Evolutionary conservation across 306 rosid genomes (phyloP).

Genomic region (cucumber (Cucumis sativus)): DNA sequence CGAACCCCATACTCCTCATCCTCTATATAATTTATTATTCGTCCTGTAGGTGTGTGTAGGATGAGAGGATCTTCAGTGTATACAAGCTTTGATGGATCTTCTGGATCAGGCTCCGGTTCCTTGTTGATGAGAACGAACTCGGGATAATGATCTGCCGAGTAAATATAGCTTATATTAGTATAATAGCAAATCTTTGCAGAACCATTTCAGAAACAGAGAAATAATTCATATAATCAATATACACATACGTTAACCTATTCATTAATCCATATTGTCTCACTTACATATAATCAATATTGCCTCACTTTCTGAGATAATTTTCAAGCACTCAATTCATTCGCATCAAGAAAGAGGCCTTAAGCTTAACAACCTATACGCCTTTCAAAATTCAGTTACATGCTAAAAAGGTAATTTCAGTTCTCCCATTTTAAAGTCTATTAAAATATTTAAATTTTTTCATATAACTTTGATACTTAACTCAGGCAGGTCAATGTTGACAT

Average conservation of each 20-base stretch:
- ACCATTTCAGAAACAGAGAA: background rate
- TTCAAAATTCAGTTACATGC: background rate
- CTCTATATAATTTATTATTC: slow-evolving; percentile 56
- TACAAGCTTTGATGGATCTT: slow-evolving; percentile 67
- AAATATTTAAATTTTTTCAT: background rate
- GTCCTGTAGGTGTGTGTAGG: slow-evolving; percentile 77
- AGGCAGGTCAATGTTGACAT: background rate
- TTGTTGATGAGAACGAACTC: slow-evolving; percentile 74
- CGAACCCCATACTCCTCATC: slow-evolving; percentile 77
- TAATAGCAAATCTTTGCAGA: background rate
- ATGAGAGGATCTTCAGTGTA: slow-evolving; percentile 66
- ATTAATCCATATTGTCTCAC: background rate
- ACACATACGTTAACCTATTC: background rate
- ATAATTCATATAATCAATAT: background rate
- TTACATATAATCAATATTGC: background rate
- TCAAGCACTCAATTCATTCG: background rate
- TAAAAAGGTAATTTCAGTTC: background rate
- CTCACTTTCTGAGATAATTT: background rate
- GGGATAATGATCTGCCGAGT: slow-evolving; percentile 54
- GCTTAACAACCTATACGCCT: background rate
- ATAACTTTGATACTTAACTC: background rate
- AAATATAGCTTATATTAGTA: slow-evolving; percentile 14
- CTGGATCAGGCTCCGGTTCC: slow-evolving; percentile 83
- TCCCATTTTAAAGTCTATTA: background rate
- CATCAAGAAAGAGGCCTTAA: background rate